Percentiles rank a stretch among this genome's conserved stretches.
Evolutionary conservation across 169 alveolate genomes (phyloP).

Genomic region (Eimeria zaria): DNA sequence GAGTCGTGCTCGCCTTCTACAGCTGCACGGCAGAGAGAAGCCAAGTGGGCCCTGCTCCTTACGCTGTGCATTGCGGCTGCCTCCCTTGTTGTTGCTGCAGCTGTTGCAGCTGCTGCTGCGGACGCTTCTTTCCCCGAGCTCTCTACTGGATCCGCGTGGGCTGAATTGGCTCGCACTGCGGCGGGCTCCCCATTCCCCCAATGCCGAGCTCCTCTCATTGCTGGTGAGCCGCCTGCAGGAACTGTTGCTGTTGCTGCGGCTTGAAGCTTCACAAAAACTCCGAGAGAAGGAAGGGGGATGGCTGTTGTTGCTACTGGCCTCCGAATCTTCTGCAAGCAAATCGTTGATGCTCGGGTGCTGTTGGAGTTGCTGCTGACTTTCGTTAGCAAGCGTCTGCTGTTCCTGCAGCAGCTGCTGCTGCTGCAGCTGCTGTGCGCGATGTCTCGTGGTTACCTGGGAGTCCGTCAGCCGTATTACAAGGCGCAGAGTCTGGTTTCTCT

Average conservation of each 20-base stretch:
- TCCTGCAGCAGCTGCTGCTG: not conserved
- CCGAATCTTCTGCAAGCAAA: slow-evolving; percentile 40
- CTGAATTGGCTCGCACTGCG: slow-evolving; percentile 40
- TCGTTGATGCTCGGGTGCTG: not conserved
- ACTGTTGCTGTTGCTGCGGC: slow-evolving; percentile 51
- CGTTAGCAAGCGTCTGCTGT: not conserved
- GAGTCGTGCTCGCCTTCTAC: slow-evolving; percentile 30
- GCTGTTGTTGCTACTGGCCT: not conserved
- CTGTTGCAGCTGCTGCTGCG: slow-evolving; percentile 57
- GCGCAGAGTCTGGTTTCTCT: slow-evolving; percentile 86
- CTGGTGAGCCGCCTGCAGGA: slow-evolving; percentile 9
- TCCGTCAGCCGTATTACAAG: slow-evolving; percentile 60
- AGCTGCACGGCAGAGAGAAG: slow-evolving; percentile 29
- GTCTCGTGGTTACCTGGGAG: not conserved
- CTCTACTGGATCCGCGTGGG: slow-evolving; percentile 6
- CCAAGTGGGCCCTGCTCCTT: not conserved
- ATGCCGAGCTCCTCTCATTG: slow-evolving; percentile 1
- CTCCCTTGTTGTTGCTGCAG: slow-evolving; percentile 3
- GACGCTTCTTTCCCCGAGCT: not conserved
- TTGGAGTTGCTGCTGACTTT: not conserved
- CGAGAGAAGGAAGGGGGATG: not conserved
- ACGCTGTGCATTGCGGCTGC: slow-evolving; percentile 6
- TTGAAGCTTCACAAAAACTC: slow-evolving; percentile 31
- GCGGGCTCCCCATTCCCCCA: slow-evolving; percentile 43
- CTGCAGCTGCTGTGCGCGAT: slow-evolving; percentile 47